Evolutionary conservation across 2,329 filamentous ascomycete species (phyloP).

Genomic region (Phaeosphaeriaceae sp.): DNA sequence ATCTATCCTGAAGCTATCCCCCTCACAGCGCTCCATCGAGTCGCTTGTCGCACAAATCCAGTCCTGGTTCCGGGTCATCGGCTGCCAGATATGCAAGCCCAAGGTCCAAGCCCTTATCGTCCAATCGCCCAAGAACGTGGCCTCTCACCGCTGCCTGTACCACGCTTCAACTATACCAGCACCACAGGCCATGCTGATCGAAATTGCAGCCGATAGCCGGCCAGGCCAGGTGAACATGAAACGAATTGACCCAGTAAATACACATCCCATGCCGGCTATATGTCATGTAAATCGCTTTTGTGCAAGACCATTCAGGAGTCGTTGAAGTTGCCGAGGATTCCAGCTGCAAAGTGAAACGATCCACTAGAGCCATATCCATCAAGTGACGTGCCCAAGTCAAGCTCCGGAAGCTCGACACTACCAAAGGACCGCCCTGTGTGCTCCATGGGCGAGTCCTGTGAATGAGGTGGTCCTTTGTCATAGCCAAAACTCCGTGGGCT

Average conservation of each 20-base stretch:
- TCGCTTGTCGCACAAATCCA: conserved; percentile 15
- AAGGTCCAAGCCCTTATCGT: conserved; percentile 26
- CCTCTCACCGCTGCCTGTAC: conserved; percentile 36
- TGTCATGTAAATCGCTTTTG: not conserved
- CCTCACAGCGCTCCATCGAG: conserved; percentile 1
- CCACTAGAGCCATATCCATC: conserved; percentile 28
- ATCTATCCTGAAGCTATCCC: conserved; percentile 10
- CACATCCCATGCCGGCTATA: not conserved
- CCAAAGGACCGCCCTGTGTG: not conserved
- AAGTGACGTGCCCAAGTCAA: conserved; percentile 31
- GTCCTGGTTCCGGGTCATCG: conserved; percentile 13
- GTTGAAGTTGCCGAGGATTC: conserved; percentile 34
- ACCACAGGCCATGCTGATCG: conserved; percentile 14
- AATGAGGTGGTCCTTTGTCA: conserved; percentile 15
- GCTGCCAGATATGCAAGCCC: conserved; percentile 15
- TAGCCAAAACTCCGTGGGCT: conserved; percentile 23
- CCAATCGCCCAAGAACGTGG: conserved; percentile 50
- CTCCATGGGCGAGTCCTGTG: not conserved
- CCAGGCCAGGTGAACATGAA: not conserved
- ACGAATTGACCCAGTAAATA: not conserved
- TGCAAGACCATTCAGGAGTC: conserved; percentile 11
- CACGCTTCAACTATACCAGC: conserved; percentile 19
- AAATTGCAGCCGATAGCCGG: conserved; percentile 8
- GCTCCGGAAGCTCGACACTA: conserved; percentile 24
- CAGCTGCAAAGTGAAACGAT: conserved; percentile 34